Base-by-base conservation (phyloP, 2,329 filamentous ascomycete species). In the Chaetomiaceae sp. region DNA sequence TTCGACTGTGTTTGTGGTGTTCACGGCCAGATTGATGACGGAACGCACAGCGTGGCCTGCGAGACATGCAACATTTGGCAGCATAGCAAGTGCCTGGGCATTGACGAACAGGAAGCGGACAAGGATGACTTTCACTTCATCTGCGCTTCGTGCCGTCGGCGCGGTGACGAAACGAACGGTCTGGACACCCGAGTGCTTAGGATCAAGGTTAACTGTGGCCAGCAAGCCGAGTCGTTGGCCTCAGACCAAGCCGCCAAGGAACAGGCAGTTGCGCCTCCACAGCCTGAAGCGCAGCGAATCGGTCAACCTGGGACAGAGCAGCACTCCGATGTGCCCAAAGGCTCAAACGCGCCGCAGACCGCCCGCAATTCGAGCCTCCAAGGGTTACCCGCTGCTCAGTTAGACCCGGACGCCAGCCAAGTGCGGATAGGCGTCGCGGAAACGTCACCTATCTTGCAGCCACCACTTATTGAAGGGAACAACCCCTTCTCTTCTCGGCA, bases 31-130 rank as follows among this genome's bases (percentile, higher is more conserved):
- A 87, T 96, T 49, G 93, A 98, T 58, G 93, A 97, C 62, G 93
- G 93, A 29, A 84, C 88, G 7, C 90, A 95, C 62, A 95, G 89
- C 62, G 83, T 98, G 54, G 86, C 90, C 22, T 98, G 93, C 67
- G 93, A 98, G 62, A 83, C 76, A 56, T 98, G 93, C 71, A 94
- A 84, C 61, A 84, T 95, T 38, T 98, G 93, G 93, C 91, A 97
- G 63, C 93, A 98, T 62, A 95, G 89, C 72, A 88, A 86, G 58
- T 98, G 93, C 61, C 78, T 95, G 49, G 84, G 83, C 33, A 86
- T 97, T 53, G 77, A 78, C 37, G 79, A 94, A 58, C 70, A 76
- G 49, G 85, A 90, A 52, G 90, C 89, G 1, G 91, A 95, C 54
- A 75, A 82, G 38, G 81, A 88, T 1, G 86, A 94, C 55, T 97